Evolutionary conservation across 1,139 yeast genomes (phyloP), one percentile per base, ranked within the genome.

Genomic region (Sugiyamaella grinbergsii): DNA sequence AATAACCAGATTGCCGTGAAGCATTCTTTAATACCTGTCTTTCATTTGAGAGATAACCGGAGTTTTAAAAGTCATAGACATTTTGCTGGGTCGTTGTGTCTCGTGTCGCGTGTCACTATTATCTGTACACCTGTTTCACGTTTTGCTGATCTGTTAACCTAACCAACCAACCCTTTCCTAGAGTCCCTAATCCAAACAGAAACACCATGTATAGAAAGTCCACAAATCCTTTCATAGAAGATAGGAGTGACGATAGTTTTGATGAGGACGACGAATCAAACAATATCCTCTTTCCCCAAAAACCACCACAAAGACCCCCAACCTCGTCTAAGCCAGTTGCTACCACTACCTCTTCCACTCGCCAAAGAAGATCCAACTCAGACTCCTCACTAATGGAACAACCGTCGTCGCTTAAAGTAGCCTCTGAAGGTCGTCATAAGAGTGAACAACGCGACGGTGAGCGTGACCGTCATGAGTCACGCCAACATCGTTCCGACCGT

Each of bases 211-310:
- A 44, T 31, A 50, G 64, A 38, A 56, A 55, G 45, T 52, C 60
- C 28, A 65, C 70, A 7, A 67, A 67, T 50, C 71, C 71, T 34
- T 67, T 67, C 58, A 55, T 68, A 37, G 63, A 61, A 50, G 67
- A 65, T 43, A 57, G 55, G 45, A 51, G 49, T 23, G 54, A 51
- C 13, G 54, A 44, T 39, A 49, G 54, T 41, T 46, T 34, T 42
- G 49, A 47, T 15, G 53, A 49, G 22, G 50, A 41, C 28, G 53
- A 51, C 49, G 58, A 51, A 48, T 16, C 41, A 4, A 37, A 36
- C 20, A 26, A 42, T 28, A 29, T 51, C 19, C 47, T 45, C 33
- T 38, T 44, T 6, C 40, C 31, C 13, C 41, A 36, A 22, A 29
- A 10, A 4, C 49, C 45, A 15, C 55, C 58, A 19, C 52, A 49